Conservation (phyloP, 2,329 filamentous ascomycete species). For the Eutypa lata region DNA sequence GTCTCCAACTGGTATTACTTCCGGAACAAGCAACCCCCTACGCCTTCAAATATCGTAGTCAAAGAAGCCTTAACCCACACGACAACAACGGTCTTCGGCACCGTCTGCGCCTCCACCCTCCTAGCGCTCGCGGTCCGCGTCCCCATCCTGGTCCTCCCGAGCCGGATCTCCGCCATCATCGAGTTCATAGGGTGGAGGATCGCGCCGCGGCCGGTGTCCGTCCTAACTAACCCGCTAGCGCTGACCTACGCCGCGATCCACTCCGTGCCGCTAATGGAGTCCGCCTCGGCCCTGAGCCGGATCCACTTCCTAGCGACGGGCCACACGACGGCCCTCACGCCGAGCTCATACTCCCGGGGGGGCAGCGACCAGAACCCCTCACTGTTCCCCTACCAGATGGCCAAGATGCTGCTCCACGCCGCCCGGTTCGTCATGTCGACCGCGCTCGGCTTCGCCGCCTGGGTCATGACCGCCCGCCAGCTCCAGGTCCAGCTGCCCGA, state of each 20-base stretch:
- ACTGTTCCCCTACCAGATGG: slow-evolving; percentile 82
- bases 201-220: slow-evolving; percentile 79
- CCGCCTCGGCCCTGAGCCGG: slow-evolving; percentile 75
- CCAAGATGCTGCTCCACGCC: slow-evolving; percentile 87
- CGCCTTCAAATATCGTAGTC: slow-evolving; percentile 78
- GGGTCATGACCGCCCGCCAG: slow-evolving; percentile 87
- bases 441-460: slow-evolving; percentile 88
- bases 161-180: slow-evolving; percentile 61
- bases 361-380: slow-evolving; percentile 42
- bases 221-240: slow-evolving; percentile 85
- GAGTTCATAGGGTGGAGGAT: slow-evolving; percentile 74
- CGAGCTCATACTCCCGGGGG: slow-evolving; percentile 42
- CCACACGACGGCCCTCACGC: slow-evolving; percentile 69
- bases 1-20: slow-evolving; percentile 99
- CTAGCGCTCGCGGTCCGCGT: slow-evolving; percentile 77
- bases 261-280: slow-evolving; percentile 74
- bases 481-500: slow-evolving; percentile 58
- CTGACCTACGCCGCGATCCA: slow-evolving; percentile 94
- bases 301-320: slow-evolving; percentile 77
- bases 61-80: slow-evolving; percentile 79
- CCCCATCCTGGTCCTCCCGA: slow-evolving; percentile 79
- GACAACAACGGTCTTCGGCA: slow-evolving; percentile 83
- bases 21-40: slow-evolving; percentile 74
- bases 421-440: slow-evolving; percentile 89
- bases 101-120: slow-evolving; percentile 83